Evolutionary conservation across 2,329 filamentous ascomycete genomes (phyloP).

Genomic region (Fusarium pseudograminearum): DNA sequence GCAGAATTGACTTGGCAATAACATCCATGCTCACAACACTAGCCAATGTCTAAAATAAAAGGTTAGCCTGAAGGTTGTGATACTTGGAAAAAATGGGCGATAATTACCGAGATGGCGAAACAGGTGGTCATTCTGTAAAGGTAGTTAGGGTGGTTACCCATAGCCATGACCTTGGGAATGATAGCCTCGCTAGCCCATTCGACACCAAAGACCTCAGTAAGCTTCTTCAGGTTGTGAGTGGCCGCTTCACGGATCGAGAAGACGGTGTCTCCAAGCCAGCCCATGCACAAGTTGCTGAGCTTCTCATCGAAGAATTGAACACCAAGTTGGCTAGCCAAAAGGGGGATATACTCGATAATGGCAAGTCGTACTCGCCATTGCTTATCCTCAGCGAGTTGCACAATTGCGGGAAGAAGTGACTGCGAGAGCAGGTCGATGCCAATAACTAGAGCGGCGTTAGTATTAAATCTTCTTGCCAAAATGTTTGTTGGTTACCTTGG

Average conservation of each 20-base stretch:
- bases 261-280: constrained; percentile 97
- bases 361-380: constrained; percentile 98
- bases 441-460: constrained; percentile 74
- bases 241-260: constrained; percentile 98
- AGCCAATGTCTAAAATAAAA: constrained; percentile 79
- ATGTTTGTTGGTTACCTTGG: constrained; percentile 72
- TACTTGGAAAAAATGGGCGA: neutral
- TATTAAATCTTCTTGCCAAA: neutral
- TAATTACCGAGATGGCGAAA: constrained; percentile 94
- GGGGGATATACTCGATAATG: constrained; percentile 98
- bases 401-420: constrained; percentile 95
- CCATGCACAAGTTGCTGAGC: constrained; percentile 94
- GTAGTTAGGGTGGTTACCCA: constrained; percentile 98
- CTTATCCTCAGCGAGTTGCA: constrained; percentile 98
- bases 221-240: constrained; percentile 96
- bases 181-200: constrained; percentile 98
- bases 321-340: constrained; percentile 93
- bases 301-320: constrained; percentile 99
- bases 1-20: constrained; percentile 91
- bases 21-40: constrained; percentile 93
- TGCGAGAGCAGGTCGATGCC: constrained; percentile 97
- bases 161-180: constrained; percentile 97
- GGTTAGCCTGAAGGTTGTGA: constrained; percentile 39
- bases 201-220: constrained; percentile 98
- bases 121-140: constrained; percentile 99